Conservation (phyloP, 495 filamentous ascomycete species). For the Acidiella bohemica region DNA sequence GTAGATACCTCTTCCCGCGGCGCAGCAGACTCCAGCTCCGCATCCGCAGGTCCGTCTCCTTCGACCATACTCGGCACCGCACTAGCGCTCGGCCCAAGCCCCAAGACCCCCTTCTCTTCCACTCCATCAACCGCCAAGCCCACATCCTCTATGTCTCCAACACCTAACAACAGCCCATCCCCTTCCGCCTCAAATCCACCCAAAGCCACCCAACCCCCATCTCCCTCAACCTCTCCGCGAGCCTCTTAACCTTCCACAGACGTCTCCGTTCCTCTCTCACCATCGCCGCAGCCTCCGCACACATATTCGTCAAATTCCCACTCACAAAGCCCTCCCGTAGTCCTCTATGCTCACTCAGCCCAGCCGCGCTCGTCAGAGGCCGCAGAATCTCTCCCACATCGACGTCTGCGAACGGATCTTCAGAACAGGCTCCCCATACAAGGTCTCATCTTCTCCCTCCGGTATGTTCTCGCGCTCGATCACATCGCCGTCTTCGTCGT, state of each 20-base stretch:
- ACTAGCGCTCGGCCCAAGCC: no score
- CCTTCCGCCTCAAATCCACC: slow-evolving; percentile 44
- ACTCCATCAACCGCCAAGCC: neutral
- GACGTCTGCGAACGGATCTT: slow-evolving; percentile 30
- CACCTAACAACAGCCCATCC: slow-evolving; percentile 31
- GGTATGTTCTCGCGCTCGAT: slow-evolving; percentile 54
- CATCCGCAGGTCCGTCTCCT: neutral
- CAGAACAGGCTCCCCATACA: slow-evolving; percentile 69
- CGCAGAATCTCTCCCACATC: slow-evolving; percentile 43
- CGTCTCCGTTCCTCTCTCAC: slow-evolving; percentile 63
- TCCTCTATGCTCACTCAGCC: slow-evolving; percentile 71
- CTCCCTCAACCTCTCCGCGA: slow-evolving; percentile 69
- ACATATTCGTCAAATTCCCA: slow-evolving; percentile 66
- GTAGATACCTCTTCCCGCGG: neutral
- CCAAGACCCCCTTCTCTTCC: no score
- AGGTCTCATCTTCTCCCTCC: slow-evolving; percentile 58
- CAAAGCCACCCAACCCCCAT: slow-evolving; percentile 65
- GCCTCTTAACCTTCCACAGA: slow-evolving; percentile 62
- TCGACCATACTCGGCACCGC: slow-evolving; percentile 12
- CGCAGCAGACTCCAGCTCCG: neutral
- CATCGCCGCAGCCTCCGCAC: slow-evolving; percentile 50
- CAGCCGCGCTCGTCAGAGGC: slow-evolving; percentile 73
- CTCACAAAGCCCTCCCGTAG: slow-evolving; percentile 72
- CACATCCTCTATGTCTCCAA: neutral
- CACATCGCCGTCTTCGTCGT: slow-evolving; percentile 80